Conservation (phyloP, 768 basidiomycete species). For the Mycena capillaripes region DNA sequence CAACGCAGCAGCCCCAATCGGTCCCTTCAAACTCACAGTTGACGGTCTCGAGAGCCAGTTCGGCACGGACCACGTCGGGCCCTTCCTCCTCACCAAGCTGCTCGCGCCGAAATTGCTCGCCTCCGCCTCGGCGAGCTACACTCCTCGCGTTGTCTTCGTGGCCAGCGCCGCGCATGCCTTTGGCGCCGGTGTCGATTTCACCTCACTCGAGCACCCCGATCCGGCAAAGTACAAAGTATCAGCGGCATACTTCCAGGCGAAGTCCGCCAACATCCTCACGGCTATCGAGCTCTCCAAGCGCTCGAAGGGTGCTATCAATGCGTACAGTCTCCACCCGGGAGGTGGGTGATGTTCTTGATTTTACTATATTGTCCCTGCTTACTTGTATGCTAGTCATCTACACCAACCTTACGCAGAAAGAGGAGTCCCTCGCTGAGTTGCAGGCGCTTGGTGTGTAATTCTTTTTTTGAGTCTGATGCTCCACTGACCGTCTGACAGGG, state of each 20-base stretch:
- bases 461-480: background rate
- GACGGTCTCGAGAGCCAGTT: too few relatives aligned
- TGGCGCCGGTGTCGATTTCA: background rate
- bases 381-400: conserved; percentile 4
- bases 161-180: background rate
- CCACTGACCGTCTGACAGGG: background rate
- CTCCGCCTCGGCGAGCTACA: background rate
- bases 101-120: background rate
- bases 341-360: background rate
- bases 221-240: background rate
- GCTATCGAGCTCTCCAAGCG: conserved; percentile 6
- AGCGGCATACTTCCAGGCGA: conserved; percentile 1
- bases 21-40: too few relatives aligned
- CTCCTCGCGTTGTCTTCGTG: background rate
- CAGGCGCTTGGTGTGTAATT: background rate
- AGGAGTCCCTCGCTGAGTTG: background rate
- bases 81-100: too few relatives aligned
- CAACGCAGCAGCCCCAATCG: background rate
- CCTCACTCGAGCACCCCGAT: background rate
- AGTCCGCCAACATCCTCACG: conserved; percentile 1
- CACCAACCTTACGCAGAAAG: conserved; percentile 18
- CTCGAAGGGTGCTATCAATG: background rate
- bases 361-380: background rate
- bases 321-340: conserved; percentile 18
- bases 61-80: too few relatives aligned